Evolutionary conservation across 139 green algal genomes (phyloP).

Genomic region (Chlorella sp.): DNA sequence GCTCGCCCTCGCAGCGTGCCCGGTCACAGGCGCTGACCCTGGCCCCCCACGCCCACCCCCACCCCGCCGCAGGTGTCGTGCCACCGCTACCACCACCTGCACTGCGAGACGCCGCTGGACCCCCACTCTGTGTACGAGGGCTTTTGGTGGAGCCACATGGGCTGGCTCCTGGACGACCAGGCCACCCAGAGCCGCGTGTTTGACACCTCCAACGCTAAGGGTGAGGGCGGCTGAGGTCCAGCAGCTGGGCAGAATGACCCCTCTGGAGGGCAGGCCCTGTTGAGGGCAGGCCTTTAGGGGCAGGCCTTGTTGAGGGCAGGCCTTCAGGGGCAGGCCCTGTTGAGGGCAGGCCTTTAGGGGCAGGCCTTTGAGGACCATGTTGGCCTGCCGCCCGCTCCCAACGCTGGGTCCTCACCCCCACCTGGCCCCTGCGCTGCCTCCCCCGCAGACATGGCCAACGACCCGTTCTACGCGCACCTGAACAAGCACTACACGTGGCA

Average conservation of each 20-base stretch:
- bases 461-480: constrained; percentile 95
- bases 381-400: too few species aligned
- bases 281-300: not conserved
- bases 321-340: not conserved
- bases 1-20: too few species aligned
- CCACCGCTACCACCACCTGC: constrained; percentile 96
- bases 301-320: not conserved
- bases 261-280: not conserved
- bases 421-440: not conserved
- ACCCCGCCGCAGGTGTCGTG: constrained; percentile 50
- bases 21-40: too few species aligned
- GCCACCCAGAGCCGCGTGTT: constrained; percentile 78
- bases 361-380: too few species aligned
- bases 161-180: constrained; percentile 97
- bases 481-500: constrained; percentile 90
- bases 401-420: too few species aligned
- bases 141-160: constrained; percentile 98
- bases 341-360: too few species aligned
- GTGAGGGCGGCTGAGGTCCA: not conserved
- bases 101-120: constrained; percentile 97
- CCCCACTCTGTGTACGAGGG: constrained; percentile 98
- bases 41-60: too few species aligned
- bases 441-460: constrained; percentile 78
- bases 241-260: not conserved
- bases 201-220: constrained; percentile 78